Conservation (phyloP, 169 alveolate species). For the Eimeria tenella region DNA sequence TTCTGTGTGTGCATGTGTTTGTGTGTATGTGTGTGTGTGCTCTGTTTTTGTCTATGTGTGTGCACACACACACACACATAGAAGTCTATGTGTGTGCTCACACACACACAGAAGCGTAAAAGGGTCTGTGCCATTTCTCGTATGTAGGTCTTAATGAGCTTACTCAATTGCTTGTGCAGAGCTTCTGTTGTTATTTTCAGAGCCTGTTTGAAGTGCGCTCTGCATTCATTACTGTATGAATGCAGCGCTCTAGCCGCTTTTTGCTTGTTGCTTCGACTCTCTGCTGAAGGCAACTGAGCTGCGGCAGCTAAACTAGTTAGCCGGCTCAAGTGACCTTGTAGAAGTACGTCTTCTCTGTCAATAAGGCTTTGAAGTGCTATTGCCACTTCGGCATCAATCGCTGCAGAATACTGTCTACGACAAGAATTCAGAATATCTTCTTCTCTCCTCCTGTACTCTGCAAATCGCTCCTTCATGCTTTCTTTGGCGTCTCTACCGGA, state of each 20-base stretch:
- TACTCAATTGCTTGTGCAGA: conserved; percentile 45
- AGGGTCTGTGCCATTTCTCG: no score
- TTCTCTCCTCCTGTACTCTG: conserved; percentile 28
- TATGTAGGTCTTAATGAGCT: neutral
- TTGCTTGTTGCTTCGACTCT: neutral
- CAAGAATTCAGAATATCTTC: neutral
- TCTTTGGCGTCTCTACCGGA: conserved; percentile 47
- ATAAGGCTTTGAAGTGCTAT: conserved; percentile 39
- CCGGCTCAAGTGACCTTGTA: conserved; percentile 47
- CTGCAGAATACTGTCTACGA: conserved; percentile 26
- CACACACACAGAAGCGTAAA: no score
- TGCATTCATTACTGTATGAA: conserved; percentile 45
- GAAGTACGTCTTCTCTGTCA: conserved; percentile 46
- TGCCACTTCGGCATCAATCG: conserved; percentile 11
- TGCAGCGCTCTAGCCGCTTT: conserved; percentile 37
- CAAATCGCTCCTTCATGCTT: conserved; percentile 30
- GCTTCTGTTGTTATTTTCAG: conserved; percentile 35
- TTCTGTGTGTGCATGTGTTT: no score
- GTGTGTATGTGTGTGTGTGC: no score
- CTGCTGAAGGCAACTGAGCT: conserved; percentile 1
- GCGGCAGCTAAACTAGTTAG: conserved; percentile 14
- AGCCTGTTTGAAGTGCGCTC: conserved; percentile 48
- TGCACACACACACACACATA: no score
- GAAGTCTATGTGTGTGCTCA: no score
- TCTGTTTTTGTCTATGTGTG: no score